Percentiles rank a stretch among this genome's conserved stretches.
Conservation (phyloP, 257 asterid genomes). For the Echites panduratus region DNA sequence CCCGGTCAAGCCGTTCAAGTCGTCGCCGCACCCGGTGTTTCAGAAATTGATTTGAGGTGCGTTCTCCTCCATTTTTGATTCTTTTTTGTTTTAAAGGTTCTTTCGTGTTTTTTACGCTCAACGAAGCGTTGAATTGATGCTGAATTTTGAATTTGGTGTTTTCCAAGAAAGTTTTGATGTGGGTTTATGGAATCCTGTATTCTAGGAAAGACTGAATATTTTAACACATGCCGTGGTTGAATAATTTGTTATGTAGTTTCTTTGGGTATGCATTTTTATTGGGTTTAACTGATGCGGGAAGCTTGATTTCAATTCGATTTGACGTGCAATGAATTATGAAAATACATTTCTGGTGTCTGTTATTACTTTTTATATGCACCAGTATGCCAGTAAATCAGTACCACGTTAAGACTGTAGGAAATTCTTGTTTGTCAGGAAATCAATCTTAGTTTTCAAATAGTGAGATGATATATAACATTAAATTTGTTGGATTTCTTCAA, state of each 20-base stretch:
- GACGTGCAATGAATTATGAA: background rate
- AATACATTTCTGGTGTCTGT: background rate
- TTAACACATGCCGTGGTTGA: background rate
- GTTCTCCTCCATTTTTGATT: constrained; percentile 6
- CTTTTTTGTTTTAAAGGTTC: background rate
- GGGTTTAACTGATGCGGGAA: background rate
- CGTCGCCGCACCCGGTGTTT: constrained; percentile 66
- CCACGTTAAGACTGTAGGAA: background rate
- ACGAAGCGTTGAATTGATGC: background rate
- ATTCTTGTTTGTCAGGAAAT: background rate
- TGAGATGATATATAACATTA: background rate
- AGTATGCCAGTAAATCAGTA: too few relatives aligned
- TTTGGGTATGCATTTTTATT: background rate
- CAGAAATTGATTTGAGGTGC: constrained; percentile 65
- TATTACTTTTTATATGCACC: background rate
- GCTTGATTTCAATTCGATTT: background rate
- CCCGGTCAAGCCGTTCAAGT: constrained; percentile 49
- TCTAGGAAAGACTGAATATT: background rate
- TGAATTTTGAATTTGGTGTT: background rate
- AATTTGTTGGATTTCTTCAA: background rate
- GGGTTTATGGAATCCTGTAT: background rate
- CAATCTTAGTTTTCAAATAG: background rate
- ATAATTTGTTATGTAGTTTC: background rate
- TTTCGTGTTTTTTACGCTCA: background rate
- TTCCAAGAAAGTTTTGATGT: background rate